These are phyloP conservation scores for Yamadazyma buinensis DNA, from an alignment of 1,139 yeast species.

Conservation along the genomic window DNA sequence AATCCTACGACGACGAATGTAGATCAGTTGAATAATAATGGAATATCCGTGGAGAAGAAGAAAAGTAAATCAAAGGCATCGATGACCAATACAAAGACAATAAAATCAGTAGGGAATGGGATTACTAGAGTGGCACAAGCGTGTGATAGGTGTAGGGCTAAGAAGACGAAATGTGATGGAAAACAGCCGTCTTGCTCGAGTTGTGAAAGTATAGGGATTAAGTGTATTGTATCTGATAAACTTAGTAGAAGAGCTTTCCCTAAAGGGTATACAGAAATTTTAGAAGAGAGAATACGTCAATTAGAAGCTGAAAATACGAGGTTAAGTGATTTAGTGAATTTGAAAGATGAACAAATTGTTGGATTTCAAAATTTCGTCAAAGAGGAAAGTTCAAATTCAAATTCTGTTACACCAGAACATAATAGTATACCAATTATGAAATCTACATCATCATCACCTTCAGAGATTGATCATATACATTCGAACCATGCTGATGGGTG, in stretches of 20 bases:
- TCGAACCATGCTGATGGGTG: constrained; percentile 25
- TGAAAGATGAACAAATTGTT: constrained; percentile 58
- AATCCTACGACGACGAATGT: too few species aligned
- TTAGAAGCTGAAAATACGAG: constrained; percentile 43
- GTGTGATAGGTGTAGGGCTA: constrained; percentile 81
- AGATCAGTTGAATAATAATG: too few species aligned
- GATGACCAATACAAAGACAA: constrained; percentile 45
- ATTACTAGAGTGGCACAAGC: constrained; percentile 73
- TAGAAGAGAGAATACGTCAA: constrained; percentile 45
- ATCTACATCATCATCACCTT: constrained; percentile 10
- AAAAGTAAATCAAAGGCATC: constrained; percentile 14
- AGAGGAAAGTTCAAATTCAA: constrained; percentile 2
- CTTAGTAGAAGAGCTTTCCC: constrained; percentile 44
- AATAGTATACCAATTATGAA: too few species aligned
- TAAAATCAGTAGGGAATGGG: constrained; percentile 58
- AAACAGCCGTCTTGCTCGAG: constrained; percentile 46
- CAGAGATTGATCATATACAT: background rate
- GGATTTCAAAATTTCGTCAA: constrained; percentile 12
- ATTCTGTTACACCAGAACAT: constrained; percentile 16
- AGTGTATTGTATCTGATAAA: constrained; percentile 45
- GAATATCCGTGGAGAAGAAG: background rate
- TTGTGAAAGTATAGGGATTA: constrained; percentile 41
- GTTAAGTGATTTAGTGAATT: constrained; percentile 48
- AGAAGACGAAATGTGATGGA: constrained; percentile 75
- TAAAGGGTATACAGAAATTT: constrained; percentile 47